Percentiles rank a stretch among this genome's conserved stretches.
These are phyloP conservation scores for Aureobasidium sp. DNA, from an alignment of 2,329 filamentous ascomycete genomes.

Conservation along the genomic window DNA sequence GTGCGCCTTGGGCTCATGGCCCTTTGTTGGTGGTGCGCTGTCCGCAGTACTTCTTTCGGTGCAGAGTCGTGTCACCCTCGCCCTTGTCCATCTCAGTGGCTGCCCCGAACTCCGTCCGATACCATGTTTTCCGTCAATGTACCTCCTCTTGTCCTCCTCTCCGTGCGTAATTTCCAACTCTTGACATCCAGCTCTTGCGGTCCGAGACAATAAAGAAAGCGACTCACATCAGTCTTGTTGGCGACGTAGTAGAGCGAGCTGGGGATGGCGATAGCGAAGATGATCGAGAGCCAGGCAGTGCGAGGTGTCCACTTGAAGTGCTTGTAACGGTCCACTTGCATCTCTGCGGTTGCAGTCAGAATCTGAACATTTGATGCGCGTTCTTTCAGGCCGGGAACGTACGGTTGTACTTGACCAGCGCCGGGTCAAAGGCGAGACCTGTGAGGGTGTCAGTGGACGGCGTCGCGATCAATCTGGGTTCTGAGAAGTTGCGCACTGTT, in stretches of 20 bases:
- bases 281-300: conserved; percentile 71
- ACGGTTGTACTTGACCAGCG: conserved; percentile 50
- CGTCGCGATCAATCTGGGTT: not conserved
- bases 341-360: conserved; percentile 50
- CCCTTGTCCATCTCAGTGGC: not conserved
- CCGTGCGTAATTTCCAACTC: not conserved
- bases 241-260: conserved; percentile 61
- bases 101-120: not conserved
- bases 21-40: not conserved
- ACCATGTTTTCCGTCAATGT: not conserved
- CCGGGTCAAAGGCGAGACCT: conserved; percentile 49
- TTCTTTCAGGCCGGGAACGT: conserved; percentile 32
- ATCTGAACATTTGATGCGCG: conserved; percentile 4
- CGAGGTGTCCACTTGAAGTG: conserved; percentile 91
- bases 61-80: not conserved
- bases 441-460: conserved; percentile 19
- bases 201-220: not conserved
- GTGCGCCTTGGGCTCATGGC: not conserved
- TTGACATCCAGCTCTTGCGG: not conserved
- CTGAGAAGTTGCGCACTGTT: conserved; percentile 26
- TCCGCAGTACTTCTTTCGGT: no score
- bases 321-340: conserved; percentile 78
- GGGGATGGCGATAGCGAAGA: conserved; percentile 70
- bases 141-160: not conserved
- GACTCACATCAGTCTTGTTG: conserved; percentile 79